phyloP scores from a whole-genome alignment of 2,329 filamentous ascomycete genomes.

The Phyllosticta citrichinensis region DNA sequence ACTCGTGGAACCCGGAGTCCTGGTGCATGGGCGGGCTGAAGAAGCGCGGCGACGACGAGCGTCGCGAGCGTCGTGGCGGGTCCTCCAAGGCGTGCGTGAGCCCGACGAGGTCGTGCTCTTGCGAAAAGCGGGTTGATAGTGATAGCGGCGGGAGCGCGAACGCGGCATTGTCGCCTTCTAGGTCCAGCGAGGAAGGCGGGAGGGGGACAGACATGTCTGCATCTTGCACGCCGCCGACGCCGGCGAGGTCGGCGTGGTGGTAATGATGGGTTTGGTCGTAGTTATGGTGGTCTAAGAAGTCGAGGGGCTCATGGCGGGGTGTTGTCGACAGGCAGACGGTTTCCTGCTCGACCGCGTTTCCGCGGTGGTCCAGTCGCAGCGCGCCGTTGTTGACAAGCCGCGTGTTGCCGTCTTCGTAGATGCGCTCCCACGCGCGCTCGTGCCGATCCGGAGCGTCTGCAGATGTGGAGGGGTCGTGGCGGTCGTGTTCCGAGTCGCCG shows the following conservation, averaged over 20 bases:
- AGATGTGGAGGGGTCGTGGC: constrained; percentile 20
- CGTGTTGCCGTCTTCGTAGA: constrained; percentile 30
- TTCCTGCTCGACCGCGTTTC: constrained; percentile 19
- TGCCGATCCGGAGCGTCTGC: constrained; percentile 20
- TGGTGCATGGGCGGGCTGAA: constrained; percentile 24
- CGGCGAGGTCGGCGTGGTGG: neutral
- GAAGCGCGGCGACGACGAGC: neutral
- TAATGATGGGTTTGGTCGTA: neutral
- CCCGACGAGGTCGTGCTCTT: constrained; percentile 7
- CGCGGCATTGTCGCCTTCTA: constrained; percentile 11
- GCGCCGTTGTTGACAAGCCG: constrained; percentile 25
- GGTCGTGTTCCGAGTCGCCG: constrained; percentile 25
- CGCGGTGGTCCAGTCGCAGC: constrained; percentile 21
- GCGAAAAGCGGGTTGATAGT: constrained; percentile 16
- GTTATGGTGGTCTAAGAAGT: constrained; percentile 14
- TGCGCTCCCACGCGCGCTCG: constrained; percentile 28
- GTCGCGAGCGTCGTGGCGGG: neutral
- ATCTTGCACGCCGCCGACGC: neutral
- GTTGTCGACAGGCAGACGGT: constrained; percentile 27
- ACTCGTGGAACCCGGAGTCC: constrained; percentile 27
- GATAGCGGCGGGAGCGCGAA: neutral
- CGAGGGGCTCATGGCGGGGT: constrained; percentile 22
- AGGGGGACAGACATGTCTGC: neutral
- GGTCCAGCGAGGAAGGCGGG: neutral
- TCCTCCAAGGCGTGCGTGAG: constrained; percentile 16